Percentiles rank a stretch among this genome's conserved stretches.
These are phyloP conservation scores for Epichloe coenophiala DNA, from an alignment of 2,329 filamentous ascomycete genomes.

Conservation along the genomic window DNA sequence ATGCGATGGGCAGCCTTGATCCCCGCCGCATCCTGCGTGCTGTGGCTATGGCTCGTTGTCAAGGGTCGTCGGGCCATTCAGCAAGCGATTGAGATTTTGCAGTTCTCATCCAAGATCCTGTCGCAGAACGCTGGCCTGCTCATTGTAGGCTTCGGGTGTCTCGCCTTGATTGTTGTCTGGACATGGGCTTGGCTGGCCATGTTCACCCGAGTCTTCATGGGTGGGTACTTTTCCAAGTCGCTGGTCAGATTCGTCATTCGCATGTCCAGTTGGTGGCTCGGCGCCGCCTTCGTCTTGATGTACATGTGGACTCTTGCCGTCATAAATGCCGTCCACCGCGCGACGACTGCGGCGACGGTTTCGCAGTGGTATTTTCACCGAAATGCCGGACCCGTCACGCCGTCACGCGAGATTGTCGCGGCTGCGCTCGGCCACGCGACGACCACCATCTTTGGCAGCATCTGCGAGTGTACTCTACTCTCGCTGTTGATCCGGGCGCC, in stretches of 20 bases:
- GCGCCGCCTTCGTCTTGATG: conserved; percentile 80
- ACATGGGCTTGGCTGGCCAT: conserved; percentile 95
- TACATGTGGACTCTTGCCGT: conserved; percentile 92
- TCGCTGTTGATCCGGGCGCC: conserved; percentile 72
- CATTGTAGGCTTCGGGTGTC: conserved; percentile 65
- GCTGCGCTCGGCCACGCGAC: conserved; percentile 72
- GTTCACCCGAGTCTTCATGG: conserved; percentile 91
- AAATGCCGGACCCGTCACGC: conserved; percentile 62
- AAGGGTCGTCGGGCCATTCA: conserved; percentile 68
- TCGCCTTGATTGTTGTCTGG: conserved; percentile 68
- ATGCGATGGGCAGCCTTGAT: conserved; percentile 82
- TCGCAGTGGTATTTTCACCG: conserved; percentile 99
- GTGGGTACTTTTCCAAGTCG: conserved; percentile 62
- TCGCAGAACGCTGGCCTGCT: conserved; percentile 74
- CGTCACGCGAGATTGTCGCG: conserved; percentile 66
- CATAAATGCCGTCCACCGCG: conserved; percentile 76
- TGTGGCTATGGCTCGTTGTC: conserved; percentile 76
- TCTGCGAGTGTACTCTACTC: conserved; percentile 76
- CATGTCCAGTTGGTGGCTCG: conserved; percentile 86
- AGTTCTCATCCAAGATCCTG: conserved; percentile 82
- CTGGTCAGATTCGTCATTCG: conserved; percentile 64
- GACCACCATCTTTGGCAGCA: conserved; percentile 81
- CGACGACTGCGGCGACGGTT: conserved; percentile 85
- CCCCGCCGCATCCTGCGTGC: conserved; percentile 56
- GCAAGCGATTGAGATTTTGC: conserved; percentile 76